phyloP scores from a whole-genome alignment of 345 rosid species.

The Combretum micranthum region DNA sequence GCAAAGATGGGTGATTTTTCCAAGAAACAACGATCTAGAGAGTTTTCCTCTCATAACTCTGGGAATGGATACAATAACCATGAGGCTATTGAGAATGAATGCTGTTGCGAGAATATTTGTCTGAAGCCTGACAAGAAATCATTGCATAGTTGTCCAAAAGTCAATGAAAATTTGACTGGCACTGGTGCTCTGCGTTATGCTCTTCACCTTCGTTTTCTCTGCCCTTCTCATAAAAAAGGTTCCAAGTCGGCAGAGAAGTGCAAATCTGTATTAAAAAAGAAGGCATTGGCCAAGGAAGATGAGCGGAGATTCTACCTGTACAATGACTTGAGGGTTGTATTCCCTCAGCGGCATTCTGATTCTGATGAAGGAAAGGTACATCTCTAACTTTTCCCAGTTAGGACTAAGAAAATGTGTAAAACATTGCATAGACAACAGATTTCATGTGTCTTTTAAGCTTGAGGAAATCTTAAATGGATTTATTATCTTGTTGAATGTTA shows the following conservation, averaged over 20 bases:
- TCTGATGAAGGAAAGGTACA: conserved; percentile 96
- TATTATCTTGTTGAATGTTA: no score
- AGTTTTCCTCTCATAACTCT: conserved; percentile 8
- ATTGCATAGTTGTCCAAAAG: conserved; percentile 33
- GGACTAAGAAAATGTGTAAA: background rate
- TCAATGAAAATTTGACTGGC: conserved; percentile 37
- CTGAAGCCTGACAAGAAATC: conserved; percentile 18
- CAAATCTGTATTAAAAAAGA: conserved; percentile 33
- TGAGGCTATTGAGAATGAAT: conserved; percentile 17
- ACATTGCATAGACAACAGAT: no score
- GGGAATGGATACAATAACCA: conserved; percentile 15
- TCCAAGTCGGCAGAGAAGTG: conserved; percentile 45
- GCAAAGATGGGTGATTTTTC: conserved; percentile 18
- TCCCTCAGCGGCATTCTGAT: conserved; percentile 94
- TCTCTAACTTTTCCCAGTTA: background rate
- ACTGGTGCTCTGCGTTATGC: conserved; percentile 84
- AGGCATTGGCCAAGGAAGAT: conserved; percentile 26
- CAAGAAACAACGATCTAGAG: conserved; percentile 2
- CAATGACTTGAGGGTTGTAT: conserved; percentile 80
- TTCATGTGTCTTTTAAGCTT: background rate
- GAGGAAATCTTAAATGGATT: no score
- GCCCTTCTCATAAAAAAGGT: conserved; percentile 54
- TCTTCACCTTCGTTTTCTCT: conserved; percentile 79
- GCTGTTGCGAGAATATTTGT: conserved; percentile 15
- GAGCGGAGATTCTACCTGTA: conserved; percentile 75